Evolutionary conservation across 2,329 filamentous ascomycete genomes (phyloP).

Genomic region (Beauveria brongniartii): DNA sequence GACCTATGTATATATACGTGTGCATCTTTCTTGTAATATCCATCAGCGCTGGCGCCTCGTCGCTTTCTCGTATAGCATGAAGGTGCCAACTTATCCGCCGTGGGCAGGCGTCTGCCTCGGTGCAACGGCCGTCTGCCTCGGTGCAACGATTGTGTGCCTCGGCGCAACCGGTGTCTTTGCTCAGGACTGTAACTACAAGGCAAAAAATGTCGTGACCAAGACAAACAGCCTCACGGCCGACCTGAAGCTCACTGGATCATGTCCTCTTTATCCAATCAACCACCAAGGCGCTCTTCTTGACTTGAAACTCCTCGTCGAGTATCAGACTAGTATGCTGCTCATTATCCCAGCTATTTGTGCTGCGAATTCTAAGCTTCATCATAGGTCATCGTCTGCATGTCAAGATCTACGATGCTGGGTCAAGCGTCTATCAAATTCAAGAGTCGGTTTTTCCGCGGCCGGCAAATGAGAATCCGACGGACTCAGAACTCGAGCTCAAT

Average conservation of each 20-base stretch:
- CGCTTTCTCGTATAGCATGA: too few relatives aligned
- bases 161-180: not conserved
- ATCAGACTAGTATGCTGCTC: not conserved
- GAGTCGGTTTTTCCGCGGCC: constrained; percentile 56
- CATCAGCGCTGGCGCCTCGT: too few relatives aligned
- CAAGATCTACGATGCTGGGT: constrained; percentile 61
- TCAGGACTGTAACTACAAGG: not conserved
- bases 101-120: too few relatives aligned
- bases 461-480: not conserved
- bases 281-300: not conserved
- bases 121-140: too few relatives aligned
- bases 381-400: constrained; percentile 63
- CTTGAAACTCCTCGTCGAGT: not conserved
- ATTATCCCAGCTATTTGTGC: not conserved
- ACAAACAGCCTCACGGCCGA: not conserved
- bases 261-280: not conserved
- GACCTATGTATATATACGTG: too few relatives aligned
- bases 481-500: constrained; percentile 38
- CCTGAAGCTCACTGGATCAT: not conserved
- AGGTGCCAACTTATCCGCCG: too few relatives aligned
- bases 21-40: too few relatives aligned
- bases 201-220: not conserved
- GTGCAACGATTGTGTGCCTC: not conserved
- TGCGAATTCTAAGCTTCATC: not conserved
- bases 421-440: constrained; percentile 67